Evolutionary conservation across 768 basidiomycete genomes (phyloP), one percentile per base, ranked within the genome.

Genomic region (Auriscalpium vulgare): DNA sequence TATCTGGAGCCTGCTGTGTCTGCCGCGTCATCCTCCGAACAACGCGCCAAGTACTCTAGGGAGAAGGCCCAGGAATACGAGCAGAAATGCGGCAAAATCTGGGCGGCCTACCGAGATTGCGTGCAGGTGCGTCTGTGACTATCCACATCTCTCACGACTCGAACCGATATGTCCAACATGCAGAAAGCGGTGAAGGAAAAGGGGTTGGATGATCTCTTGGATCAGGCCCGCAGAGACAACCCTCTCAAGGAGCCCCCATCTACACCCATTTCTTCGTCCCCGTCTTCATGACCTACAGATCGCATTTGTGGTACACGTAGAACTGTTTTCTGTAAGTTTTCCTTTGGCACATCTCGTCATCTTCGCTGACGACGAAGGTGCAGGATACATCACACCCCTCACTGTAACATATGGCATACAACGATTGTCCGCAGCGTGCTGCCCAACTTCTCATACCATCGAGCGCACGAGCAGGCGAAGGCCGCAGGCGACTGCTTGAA

Each of bases 61-160:
- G 71, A 80, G 57, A 95, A 94, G 71, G 90, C 91, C 6, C 85
- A 87, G 44, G 90, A 95, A 68, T 95, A 94, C 67, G 85, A 97
- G 63, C 68, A 75, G 47, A 86, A 85, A 49, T 97, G 95, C 62
- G 95, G 94, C 9, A 80, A 76, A 61, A 69, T 91, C 14, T 97
- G 94, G 90, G 73, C 78, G 47, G 77, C 77, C 59, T 97, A 97
- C 69, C 83, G 83, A 58, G 72, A 71, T 3, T 97, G 95, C 68
- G 79, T 97, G 7, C 84, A 88, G 77, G 95, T 94, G 56, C 45
- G 85, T 72, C 7, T 2, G 43, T 50, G 43, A 35, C 38, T 16
- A 48, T 44, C 16, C 14, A 35, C 10, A 1, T 14, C 3, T 2
- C 16, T 44, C 11, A 29, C 35, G 19, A 17, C n/a, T 35, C 51